phyloP scores from a whole-genome alignment of 768 basidiomycete genomes.

The Lentinula detonsa region DNA sequence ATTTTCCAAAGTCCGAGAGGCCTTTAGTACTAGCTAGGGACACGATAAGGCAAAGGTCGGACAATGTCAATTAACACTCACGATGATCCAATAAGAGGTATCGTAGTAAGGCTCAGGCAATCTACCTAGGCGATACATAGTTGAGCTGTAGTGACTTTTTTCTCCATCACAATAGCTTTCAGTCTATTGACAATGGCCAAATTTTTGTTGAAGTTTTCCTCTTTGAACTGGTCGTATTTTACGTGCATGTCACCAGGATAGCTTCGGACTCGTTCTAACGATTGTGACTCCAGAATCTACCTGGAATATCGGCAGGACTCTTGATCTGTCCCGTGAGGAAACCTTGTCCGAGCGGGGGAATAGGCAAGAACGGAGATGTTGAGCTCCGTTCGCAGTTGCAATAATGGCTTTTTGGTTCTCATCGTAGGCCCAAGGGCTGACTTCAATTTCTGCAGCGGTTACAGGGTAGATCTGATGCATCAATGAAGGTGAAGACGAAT shows the following conservation, averaged over 20 bases:
- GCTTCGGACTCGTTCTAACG: too few species aligned
- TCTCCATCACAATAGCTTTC: constrained; percentile 32
- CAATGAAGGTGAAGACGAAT: background rate
- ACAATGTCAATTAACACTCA: background rate
- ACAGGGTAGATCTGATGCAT: constrained; percentile 42
- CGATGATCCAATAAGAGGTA: constrained; percentile 44
- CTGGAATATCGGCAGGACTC: constrained; percentile 25
- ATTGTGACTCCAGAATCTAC: constrained; percentile 2
- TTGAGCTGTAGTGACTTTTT: constrained; percentile 36
- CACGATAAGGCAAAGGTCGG: too few species aligned
- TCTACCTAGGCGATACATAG: constrained; percentile 37
- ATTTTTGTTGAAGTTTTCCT: constrained; percentile 38
- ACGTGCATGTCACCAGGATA: constrained; percentile 24
- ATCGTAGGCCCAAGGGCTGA: constrained; percentile 57
- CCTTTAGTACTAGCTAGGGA: constrained; percentile 11
- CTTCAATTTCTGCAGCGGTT: constrained; percentile 60
- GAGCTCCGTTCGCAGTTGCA: constrained; percentile 43
- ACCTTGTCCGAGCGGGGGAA: constrained; percentile 51
- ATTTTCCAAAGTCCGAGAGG: constrained; percentile 36
- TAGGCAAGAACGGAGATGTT: constrained; percentile 54
- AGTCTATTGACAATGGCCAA: constrained; percentile 36
- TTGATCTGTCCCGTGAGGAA: constrained; percentile 48
- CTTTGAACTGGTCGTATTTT: constrained; percentile 34
- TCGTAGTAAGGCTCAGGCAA: constrained; percentile 31
- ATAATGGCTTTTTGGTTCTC: constrained; percentile 49